Conservation (phyloP, 1,139 yeast species). For the Pichia sp. region DNA sequence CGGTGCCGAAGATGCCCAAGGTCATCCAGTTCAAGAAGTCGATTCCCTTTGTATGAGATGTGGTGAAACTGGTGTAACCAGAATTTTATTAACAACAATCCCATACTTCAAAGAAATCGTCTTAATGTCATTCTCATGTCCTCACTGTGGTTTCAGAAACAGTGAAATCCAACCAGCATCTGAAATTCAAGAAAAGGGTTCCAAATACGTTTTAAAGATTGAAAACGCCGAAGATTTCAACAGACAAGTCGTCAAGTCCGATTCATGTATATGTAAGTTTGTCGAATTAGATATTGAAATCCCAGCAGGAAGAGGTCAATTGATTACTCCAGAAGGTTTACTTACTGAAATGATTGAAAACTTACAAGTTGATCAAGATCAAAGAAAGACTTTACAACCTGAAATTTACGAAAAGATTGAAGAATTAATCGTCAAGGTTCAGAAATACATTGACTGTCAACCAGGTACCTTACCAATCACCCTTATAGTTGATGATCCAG, state of each 20-base stretch:
- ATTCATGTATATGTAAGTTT: slow-evolving; percentile 79
- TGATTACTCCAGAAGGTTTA: slow-evolving; percentile 90
- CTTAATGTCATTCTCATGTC: slow-evolving; percentile 93
- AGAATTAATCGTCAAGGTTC: slow-evolving; percentile 60
- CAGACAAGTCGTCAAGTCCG: slow-evolving; percentile 92
- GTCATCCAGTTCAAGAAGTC: slow-evolving; percentile 96
- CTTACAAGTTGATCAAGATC: slow-evolving; percentile 75
- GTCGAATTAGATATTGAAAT: slow-evolving; percentile 88
- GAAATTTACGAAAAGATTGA: slow-evolving; percentile 74
- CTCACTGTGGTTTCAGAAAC: slow-evolving; percentile 90
- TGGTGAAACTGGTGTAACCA: slow-evolving; percentile 78
- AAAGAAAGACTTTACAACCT: slow-evolving; percentile 69
- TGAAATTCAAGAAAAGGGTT: slow-evolving; percentile 82
- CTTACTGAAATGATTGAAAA: slow-evolving; percentile 83
- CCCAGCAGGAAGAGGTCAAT: slow-evolving; percentile 92
- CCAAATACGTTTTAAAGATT: slow-evolving; percentile 67
- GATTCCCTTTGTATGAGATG: slow-evolving; percentile 97
- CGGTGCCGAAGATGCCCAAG: slow-evolving; percentile 79
- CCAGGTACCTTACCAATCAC: slow-evolving; percentile 75
- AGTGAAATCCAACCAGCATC: slow-evolving; percentile 96
- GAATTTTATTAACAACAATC: slow-evolving; percentile 80
- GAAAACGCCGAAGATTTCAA: slow-evolving; percentile 75
- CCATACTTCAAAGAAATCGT: slow-evolving; percentile 93
- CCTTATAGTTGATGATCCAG: slow-evolving; percentile 84
- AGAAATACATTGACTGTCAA: slow-evolving; percentile 59